phyloP scores from a whole-genome alignment of 331 rosid species.

The Rosa hybrid region DNA sequence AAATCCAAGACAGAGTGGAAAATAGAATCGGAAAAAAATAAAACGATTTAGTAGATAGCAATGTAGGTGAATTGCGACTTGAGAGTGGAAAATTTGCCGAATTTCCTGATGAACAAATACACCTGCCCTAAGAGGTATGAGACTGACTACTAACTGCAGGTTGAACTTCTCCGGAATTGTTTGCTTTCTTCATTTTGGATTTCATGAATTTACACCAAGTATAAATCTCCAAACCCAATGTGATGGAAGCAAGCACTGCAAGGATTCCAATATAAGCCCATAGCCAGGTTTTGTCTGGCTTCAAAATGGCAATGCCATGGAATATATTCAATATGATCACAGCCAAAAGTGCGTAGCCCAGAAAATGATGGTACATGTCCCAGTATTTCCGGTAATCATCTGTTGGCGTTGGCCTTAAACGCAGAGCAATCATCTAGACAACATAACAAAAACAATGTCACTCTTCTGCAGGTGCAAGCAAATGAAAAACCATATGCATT shows the following conservation, averaged over 20 bases:
- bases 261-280: conserved; percentile 63
- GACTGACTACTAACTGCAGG: too few species aligned
- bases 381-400: conserved; percentile 71
- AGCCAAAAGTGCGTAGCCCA: conserved; percentile 70
- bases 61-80: too few species aligned
- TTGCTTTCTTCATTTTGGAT: not conserved
- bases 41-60: too few species aligned
- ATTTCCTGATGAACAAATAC: too few species aligned
- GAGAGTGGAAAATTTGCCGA: too few species aligned
- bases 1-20: too few species aligned
- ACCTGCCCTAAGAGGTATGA: too few species aligned
- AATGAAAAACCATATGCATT: not conserved
- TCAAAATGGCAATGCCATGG: conserved; percentile 62
- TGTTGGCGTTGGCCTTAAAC: conserved; percentile 34
- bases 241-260: conserved; percentile 27
- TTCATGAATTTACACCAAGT: conserved; percentile 51
- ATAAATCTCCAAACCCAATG: conserved; percentile 39
- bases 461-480: not conserved
- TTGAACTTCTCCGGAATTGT: too few species aligned
- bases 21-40: too few species aligned
- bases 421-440: conserved; percentile 61
- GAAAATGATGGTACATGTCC: conserved; percentile 91
- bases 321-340: conserved; percentile 60
- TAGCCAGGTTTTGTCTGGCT: conserved; percentile 48
- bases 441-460: not conserved